These are phyloP conservation scores for Ceratocystis cubensis DNA, from an alignment of 2,329 filamentous ascomycete species.

Conservation along the genomic window DNA sequence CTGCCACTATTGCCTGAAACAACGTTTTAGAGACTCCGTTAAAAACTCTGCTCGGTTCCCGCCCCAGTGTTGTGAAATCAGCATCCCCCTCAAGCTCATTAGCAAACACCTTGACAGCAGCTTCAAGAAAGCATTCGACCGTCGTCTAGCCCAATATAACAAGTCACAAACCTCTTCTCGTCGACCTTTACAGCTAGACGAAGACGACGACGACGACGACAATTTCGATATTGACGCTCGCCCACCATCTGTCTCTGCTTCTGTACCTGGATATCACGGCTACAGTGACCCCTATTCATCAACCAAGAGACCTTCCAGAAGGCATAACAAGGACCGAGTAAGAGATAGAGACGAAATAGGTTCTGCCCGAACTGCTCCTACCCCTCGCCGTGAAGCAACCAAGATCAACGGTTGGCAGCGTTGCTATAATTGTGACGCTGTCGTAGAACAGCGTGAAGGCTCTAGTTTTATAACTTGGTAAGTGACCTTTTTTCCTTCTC, in stretches of 20 bases:
- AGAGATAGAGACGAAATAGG: conserved; percentile 19
- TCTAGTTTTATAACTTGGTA: conserved; percentile 85
- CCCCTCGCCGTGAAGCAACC: conserved; percentile 33
- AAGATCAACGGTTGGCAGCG: conserved; percentile 59
- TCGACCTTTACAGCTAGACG: conserved; percentile 9
- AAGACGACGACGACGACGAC: background rate
- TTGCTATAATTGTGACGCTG: conserved; percentile 59
- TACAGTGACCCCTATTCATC: conserved; percentile 9
- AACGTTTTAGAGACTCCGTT: conserved; percentile 61
- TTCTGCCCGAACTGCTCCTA: conserved; percentile 20
- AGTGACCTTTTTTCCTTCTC: conserved; percentile 26
- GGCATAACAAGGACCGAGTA: conserved; percentile 6
- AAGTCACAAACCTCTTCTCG: conserved; percentile 4
- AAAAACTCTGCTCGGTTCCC: conserved; percentile 73
- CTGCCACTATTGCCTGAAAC: conserved; percentile 65
- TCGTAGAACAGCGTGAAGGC: conserved; percentile 70
- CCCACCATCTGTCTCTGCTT: background rate
- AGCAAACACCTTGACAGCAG: conserved; percentile 58
- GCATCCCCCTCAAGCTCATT: conserved; percentile 64
- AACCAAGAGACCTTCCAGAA: background rate
- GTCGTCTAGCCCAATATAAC: conserved; percentile 63
- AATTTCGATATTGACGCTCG: background rate
- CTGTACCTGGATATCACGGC: conserved; percentile 5
- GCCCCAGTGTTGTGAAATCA: conserved; percentile 61
- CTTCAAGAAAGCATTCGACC: conserved; percentile 72